Percentiles rank a stretch among this genome's conserved stretches.
These are phyloP conservation scores for Alternaria conjuncta DNA, from an alignment of 2,329 filamentous ascomycete species.

Conservation along the genomic window DNA sequence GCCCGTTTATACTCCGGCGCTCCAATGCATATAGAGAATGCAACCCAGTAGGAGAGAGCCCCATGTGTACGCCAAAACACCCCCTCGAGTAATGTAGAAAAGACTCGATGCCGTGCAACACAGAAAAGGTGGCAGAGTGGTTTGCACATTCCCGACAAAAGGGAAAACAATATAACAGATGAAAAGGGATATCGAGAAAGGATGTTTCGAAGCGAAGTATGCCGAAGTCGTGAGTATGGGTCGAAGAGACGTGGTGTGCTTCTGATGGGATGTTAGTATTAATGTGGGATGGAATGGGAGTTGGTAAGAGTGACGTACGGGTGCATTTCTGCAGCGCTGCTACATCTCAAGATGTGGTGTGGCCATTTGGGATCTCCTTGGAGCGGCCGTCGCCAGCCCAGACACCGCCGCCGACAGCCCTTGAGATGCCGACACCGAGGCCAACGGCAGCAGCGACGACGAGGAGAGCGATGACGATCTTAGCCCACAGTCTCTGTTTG, in stretches of 20 bases:
- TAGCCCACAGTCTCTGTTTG: constrained; percentile 53
- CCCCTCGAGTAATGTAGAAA: constrained; percentile 6
- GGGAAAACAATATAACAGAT: constrained; percentile 20
- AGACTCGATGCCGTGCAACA: constrained; percentile 8
- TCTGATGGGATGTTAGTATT: constrained; percentile 1
- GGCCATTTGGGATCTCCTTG: constrained; percentile 42
- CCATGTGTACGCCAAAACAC: constrained; percentile 5
- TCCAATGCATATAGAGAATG: constrained; percentile 15
- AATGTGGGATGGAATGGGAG: too few relatives aligned
- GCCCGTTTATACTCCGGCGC: constrained; percentile 15
- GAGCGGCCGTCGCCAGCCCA: constrained; percentile 50
- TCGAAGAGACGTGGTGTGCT: neutral
- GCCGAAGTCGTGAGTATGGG: constrained; percentile 14
- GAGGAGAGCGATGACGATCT: constrained; percentile 55
- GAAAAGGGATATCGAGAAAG: constrained; percentile 28
- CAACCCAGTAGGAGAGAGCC: constrained; percentile 1
- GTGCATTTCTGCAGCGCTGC: neutral
- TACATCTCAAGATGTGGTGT: constrained; percentile 6
- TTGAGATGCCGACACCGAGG: constrained; percentile 57
- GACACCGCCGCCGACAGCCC: constrained; percentile 57
- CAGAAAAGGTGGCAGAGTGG: constrained; percentile 8
- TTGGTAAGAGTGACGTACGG: neutral
- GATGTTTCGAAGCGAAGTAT: constrained; percentile 21
- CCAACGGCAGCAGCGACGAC: constrained; percentile 56
- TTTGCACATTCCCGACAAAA: constrained; percentile 17